phyloP scores from a whole-genome alignment of 2,329 filamentous ascomycete genomes.

The Beauveria rudraprayagi region DNA sequence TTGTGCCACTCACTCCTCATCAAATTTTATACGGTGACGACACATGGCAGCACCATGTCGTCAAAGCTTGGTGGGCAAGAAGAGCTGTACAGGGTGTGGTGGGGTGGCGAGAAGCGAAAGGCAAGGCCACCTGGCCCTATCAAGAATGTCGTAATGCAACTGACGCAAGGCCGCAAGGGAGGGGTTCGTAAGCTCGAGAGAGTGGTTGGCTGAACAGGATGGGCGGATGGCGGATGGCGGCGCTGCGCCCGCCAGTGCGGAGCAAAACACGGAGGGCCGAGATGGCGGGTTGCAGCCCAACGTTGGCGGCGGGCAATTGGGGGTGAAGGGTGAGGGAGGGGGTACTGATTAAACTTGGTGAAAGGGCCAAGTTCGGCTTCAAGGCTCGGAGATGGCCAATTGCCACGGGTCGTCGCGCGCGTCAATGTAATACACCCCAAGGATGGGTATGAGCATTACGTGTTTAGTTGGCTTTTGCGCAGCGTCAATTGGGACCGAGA shows the following conservation, averaged over 20 bases:
- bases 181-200: neutral
- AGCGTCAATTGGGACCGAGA: no score
- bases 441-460: no score
- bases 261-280: constrained; percentile 7
- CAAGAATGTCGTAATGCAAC: no score
- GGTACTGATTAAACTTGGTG: neutral
- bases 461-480: no score
- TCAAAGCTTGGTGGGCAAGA: neutral
- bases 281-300: neutral
- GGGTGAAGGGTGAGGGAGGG: no score
- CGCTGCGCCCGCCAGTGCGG: neutral
- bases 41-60: neutral
- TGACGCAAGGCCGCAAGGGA: neutral
- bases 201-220: neutral
- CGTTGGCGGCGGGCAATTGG: neutral
- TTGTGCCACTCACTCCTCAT: no score
- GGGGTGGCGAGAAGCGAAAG: no score
- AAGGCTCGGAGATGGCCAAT: neutral
- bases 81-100: neutral
- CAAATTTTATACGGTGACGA: no score
- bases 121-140: no score
- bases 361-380: neutral
- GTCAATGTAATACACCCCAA: neutral
- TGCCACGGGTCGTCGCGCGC: neutral
- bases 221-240: no score